Evolutionary conservation across 768 basidiomycete genomes (phyloP).

Genomic region (Kwoniella botswanensis): DNA sequence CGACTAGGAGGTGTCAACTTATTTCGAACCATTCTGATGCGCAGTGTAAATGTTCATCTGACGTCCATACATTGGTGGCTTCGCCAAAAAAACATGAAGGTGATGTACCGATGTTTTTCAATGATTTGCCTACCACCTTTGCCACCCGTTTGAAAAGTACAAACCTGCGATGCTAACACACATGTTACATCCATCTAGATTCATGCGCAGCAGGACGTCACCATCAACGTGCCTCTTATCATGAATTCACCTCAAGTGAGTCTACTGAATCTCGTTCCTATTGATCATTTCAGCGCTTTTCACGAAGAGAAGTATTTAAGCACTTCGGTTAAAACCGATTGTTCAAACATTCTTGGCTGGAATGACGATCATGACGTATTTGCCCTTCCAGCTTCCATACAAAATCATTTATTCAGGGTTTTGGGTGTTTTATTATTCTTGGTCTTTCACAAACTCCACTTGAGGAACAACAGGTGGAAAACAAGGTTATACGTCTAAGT

Average conservation of each 20-base stretch:
- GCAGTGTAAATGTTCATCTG: too few species aligned
- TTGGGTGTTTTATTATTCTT: neutral
- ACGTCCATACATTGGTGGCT: too few species aligned
- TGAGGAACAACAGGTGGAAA: neutral
- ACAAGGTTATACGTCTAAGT: conserved; percentile 7
- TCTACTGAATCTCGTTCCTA: neutral
- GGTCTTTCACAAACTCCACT: conserved; percentile 1
- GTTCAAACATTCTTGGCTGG: neutral
- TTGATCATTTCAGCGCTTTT: neutral
- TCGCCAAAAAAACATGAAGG: too few species aligned
- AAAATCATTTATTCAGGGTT: conserved; percentile 1
- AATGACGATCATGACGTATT: conserved; percentile 14
- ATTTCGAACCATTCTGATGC: too few species aligned
- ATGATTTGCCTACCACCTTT: too few species aligned
- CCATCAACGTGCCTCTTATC: neutral
- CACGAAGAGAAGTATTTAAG: neutral
- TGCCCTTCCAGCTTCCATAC: neutral
- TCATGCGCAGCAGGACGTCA: neutral
- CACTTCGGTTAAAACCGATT: neutral
- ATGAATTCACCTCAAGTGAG: neutral
- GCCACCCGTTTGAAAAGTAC: too few species aligned
- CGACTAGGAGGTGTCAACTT: too few species aligned
- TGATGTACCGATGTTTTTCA: too few species aligned
- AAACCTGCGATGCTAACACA: neutral
- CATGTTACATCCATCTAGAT: neutral